Conservation (phyloP, 345 rosid genomes). For the Gossypium mustelinum region DNA sequence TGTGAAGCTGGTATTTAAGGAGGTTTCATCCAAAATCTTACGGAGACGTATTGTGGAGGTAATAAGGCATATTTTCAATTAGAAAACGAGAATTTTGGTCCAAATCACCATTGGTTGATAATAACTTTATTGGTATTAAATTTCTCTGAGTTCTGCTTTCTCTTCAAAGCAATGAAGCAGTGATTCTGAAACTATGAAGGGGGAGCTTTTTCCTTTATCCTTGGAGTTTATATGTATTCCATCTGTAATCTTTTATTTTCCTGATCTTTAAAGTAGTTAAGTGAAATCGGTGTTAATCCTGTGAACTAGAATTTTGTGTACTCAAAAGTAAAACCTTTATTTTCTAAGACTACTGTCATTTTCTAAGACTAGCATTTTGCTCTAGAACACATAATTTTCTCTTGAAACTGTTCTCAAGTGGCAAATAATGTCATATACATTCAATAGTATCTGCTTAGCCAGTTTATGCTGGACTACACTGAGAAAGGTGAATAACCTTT, state of each 20-base stretch:
- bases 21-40: slow-evolving; percentile 78
- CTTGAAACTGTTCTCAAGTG: background rate
- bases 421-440: slow-evolving; percentile 6
- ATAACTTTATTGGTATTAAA: background rate
- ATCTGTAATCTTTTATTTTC: background rate
- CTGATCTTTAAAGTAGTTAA: background rate
- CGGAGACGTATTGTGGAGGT: slow-evolving; percentile 95
- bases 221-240: background rate
- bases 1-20: slow-evolving; percentile 97
- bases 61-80: slow-evolving; percentile 19
- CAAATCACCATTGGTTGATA: background rate
- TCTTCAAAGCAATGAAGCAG: background rate
- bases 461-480: background rate
- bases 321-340: background rate
- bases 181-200: background rate
- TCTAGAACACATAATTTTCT: background rate
- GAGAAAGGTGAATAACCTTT: background rate
- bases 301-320: background rate
- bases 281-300: background rate
- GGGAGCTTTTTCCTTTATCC: background rate
- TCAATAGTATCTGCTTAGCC: background rate
- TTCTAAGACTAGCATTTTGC: background rate
- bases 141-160: background rate
- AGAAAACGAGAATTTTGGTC: background rate
- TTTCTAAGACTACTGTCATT: background rate